Evolutionary conservation across 2,329 filamentous ascomycete species (phyloP).

Genomic region (Ascochyta pisi): DNA sequence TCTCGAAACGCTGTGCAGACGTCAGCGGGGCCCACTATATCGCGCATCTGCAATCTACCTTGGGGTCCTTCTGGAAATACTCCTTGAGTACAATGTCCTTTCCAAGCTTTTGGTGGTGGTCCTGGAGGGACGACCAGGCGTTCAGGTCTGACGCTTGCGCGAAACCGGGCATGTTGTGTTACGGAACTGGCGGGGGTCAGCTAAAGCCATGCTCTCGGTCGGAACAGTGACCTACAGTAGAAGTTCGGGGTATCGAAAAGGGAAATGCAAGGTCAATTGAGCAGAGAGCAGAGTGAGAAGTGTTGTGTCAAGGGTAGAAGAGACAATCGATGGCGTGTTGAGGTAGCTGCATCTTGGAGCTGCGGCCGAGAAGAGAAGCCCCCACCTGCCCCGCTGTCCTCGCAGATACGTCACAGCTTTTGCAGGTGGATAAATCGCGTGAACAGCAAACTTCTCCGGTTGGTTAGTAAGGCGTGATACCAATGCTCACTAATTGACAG

Average conservation of each 20-base stretch:
- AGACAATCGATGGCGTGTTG: slow-evolving; percentile 16
- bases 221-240: slow-evolving; percentile 15
- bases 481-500: slow-evolving; percentile 35
- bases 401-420: slow-evolving; percentile 32
- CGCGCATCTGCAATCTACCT: slow-evolving; percentile 16
- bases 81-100: slow-evolving; percentile 93
- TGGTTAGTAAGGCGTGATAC: slow-evolving; percentile 35
- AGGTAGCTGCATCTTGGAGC: slow-evolving; percentile 18
- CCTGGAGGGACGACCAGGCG: slow-evolving; percentile 89
- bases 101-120: slow-evolving; percentile 84
- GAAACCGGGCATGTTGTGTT: slow-evolving; percentile 65
- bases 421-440: slow-evolving; percentile 9
- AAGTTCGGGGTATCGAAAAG: slow-evolving; percentile 22
- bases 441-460: slow-evolving; percentile 16
- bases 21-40: slow-evolving; percentile 14
- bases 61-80: slow-evolving; percentile 84
- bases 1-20: slow-evolving; percentile 74
- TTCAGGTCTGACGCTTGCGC: slow-evolving; percentile 84
- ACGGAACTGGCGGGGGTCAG: slow-evolving; percentile 30
- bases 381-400: slow-evolving; percentile 19
- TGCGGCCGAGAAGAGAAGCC: slow-evolving; percentile 28
- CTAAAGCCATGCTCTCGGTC: slow-evolving; percentile 17
- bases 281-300: slow-evolving; percentile 10
- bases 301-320: slow-evolving; percentile 10
- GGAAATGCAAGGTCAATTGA: slow-evolving; percentile 18